phyloP scores from a whole-genome alignment of 768 basidiomycete genomes.

The Hygrocybe punicea region DNA sequence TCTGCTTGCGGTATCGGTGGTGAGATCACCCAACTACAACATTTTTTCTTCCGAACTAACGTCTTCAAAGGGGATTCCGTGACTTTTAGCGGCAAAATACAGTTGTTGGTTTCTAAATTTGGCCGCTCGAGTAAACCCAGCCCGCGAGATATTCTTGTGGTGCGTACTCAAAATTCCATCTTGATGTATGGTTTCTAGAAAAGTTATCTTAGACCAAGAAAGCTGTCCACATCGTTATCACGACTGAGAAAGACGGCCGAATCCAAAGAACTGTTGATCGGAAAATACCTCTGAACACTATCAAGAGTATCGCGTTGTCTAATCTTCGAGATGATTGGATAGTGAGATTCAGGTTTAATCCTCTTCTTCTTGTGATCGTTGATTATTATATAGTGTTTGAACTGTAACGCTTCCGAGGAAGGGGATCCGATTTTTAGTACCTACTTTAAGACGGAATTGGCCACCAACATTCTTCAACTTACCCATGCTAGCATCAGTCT shows the following conservation, averaged over 20 bases:
- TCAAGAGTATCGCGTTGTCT: constrained; percentile 83
- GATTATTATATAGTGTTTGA: constrained; percentile 57
- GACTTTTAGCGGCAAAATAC: constrained; percentile 76
- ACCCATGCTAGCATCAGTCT: constrained; percentile 76
- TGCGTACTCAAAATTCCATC: constrained; percentile 37
- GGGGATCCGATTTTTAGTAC: constrained; percentile 92
- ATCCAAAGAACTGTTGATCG: constrained; percentile 65
- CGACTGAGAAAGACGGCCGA: constrained; percentile 58
- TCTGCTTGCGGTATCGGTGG: constrained; percentile 70
- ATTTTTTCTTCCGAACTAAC: background rate
- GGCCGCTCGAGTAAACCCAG: constrained; percentile 86
- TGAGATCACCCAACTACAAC: constrained; percentile 34
- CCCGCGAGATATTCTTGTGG: constrained; percentile 87
- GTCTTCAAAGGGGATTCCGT: constrained; percentile 61
- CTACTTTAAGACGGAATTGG: constrained; percentile 93
- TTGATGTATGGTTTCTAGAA: background rate
- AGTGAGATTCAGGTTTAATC: constrained; percentile 44
- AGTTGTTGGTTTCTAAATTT: constrained; percentile 81
- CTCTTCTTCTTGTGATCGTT: background rate
- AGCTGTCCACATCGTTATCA: constrained; percentile 75
- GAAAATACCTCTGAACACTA: constrained; percentile 85
- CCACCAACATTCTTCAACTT: constrained; percentile 73
- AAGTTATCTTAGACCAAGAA: constrained; percentile 63
- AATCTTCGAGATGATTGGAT: constrained; percentile 94
- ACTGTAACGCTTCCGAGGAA: constrained; percentile 78